These are phyloP conservation scores for Galerina marginata DNA, from an alignment of 768 basidiomycete genomes.

Conservation along the genomic window DNA sequence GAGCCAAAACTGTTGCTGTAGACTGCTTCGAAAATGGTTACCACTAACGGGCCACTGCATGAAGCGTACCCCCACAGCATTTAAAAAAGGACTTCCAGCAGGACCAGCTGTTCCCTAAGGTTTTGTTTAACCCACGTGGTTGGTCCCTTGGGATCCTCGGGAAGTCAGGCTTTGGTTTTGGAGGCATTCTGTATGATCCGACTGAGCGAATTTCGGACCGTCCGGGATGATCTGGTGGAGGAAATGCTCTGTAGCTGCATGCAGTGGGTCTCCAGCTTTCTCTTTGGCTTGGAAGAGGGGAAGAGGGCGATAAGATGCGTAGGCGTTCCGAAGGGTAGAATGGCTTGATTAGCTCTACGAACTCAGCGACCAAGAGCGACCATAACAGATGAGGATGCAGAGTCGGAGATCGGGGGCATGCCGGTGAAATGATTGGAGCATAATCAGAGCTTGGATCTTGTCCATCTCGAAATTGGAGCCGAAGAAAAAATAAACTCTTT, in stretches of 20 bases:
- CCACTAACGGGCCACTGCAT: slow-evolving; percentile 67
- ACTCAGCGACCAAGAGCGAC: slow-evolving; percentile 61
- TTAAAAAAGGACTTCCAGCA: slow-evolving; percentile 90
- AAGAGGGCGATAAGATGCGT: slow-evolving; percentile 64
- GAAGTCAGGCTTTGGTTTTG: slow-evolving; percentile 56
- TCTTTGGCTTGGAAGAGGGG: slow-evolving; percentile 78
- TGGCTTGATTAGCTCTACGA: slow-evolving; percentile 73
- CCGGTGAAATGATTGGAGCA: slow-evolving; percentile 81
- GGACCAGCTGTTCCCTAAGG: slow-evolving; percentile 74
- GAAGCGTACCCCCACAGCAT: slow-evolving; percentile 79
- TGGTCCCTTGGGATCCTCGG: slow-evolving; percentile 63
- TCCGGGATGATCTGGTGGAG: slow-evolving; percentile 69
- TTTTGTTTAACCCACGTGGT: slow-evolving; percentile 79
- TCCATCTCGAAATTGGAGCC: slow-evolving; percentile 78
- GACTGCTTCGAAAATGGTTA: slow-evolving; percentile 66
- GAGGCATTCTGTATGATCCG: slow-evolving; percentile 67
- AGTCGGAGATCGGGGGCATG: slow-evolving; percentile 53
- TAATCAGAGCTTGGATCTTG: slow-evolving; percentile 75
- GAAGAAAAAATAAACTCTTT: slow-evolving; percentile 70
- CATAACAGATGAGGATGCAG: slow-evolving; percentile 43
- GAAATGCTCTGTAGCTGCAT: slow-evolving; percentile 56
- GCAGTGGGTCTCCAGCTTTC: slow-evolving; percentile 57
- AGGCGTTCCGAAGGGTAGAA: slow-evolving; percentile 87
- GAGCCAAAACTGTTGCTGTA: slow-evolving; percentile 70
- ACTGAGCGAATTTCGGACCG: slow-evolving; percentile 63